Evolutionary conservation across 73 alveolate species (phyloP), one percentile per base, ranked within the genome.

Genomic region (Paramecium caudatum): DNA sequence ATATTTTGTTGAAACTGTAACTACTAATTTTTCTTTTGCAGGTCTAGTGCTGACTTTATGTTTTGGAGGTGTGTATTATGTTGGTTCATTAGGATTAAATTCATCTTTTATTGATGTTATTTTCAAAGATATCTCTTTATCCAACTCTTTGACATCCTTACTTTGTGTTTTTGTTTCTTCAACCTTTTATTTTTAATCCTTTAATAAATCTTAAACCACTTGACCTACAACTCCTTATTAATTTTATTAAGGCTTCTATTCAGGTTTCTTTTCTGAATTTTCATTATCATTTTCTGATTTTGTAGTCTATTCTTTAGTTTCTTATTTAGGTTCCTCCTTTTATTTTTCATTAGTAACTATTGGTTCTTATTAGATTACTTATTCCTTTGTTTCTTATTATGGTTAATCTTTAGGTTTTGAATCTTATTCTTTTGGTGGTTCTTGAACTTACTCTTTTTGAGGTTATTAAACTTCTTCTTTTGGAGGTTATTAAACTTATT

Each of bases 41-140:
- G 83, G 80, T 4, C 80, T 10, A 12, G 80, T 36, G n/a, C 34
- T 65, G 15, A 36, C 30, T 65, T 36, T 65, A 65, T 65, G 83
- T 65, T 65, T 65, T 33, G 83, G 83, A 13, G 83, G 83, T 30
- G 17, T 7, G 48, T 33, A 65, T 6, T 30, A 30, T 3, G 83
- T 65, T 13, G 83, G 83, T 65, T 65, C 83, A 65, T 65, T 65
- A 3, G 83, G 83, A 21, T 65, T 36, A 33, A 25, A 30, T 65
- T 65, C 83, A 10, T 65, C 83, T 32, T 65, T 65, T n/a, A 65
- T 33, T 3, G 50, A 33, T 7, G 5, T 65, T 9, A 65, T 65
- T 36, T 30, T 33, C 15, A 65, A 30, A 10, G 83, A 65, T 65
- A 32, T 33, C 34, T 65, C 83, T 9, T 10, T 19, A 13, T 36